Conservation (phyloP, 805 yeast species). For the Yarrowia divulgata region DNA sequence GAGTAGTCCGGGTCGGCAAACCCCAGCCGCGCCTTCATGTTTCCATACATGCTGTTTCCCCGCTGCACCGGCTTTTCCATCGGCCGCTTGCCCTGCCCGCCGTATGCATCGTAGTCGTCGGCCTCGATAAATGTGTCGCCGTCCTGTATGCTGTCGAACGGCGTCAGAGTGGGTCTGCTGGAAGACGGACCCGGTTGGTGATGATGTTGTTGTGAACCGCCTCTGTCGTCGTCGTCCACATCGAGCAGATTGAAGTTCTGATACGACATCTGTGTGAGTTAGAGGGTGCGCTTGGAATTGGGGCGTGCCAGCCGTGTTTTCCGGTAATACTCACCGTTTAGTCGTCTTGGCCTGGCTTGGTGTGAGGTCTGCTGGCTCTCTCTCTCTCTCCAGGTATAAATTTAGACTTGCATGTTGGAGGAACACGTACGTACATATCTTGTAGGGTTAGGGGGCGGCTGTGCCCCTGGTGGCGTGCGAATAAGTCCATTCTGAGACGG, state of each 20-base stretch:
- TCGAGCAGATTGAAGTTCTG: constrained; percentile 39
- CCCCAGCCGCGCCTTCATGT: constrained; percentile 46
- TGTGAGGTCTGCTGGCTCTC: too few species aligned
- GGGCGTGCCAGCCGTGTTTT: neutral
- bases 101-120: constrained; percentile 35
- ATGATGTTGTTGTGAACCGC: neutral
- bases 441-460: constrained; percentile 27
- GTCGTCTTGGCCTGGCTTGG: neutral
- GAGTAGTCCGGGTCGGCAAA: constrained; percentile 44
- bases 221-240: constrained; percentile 22
- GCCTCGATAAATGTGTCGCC: constrained; percentile 38
- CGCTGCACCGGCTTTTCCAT: constrained; percentile 41
- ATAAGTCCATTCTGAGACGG: too few species aligned
- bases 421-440: constrained; percentile 22
- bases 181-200: constrained; percentile 8
- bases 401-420: constrained; percentile 36
- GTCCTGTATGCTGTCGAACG: constrained; percentile 31
- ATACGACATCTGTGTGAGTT: constrained; percentile 29
- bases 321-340: constrained; percentile 2
- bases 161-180: constrained; percentile 24
- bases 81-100: constrained; percentile 14
- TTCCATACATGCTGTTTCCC: constrained; percentile 44
- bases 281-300: neutral
- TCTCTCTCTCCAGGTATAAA: constrained; percentile 7
- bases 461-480: constrained; percentile 8